phyloP scores from a whole-genome alignment of 176 grass and related monocot species.

The Eragrostis nindensis region DNA sequence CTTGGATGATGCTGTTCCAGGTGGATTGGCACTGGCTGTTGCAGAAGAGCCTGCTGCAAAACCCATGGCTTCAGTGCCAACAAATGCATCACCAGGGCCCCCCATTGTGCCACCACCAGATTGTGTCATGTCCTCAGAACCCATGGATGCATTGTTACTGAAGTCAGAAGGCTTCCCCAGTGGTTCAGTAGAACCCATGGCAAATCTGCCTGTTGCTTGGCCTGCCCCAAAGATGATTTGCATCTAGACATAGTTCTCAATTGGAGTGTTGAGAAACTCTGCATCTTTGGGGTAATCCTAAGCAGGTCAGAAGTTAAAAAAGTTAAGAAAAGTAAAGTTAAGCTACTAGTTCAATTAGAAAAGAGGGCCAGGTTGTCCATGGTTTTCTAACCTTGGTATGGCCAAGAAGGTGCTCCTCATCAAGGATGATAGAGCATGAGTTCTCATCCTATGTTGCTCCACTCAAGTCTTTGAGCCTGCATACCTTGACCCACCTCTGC shows the following conservation, averaged over 20 bases:
- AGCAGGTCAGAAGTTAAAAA: no score
- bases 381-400: not conserved
- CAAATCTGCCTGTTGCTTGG: not conserved
- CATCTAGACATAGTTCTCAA: not conserved
- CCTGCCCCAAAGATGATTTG: not conserved
- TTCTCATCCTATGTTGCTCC: not conserved
- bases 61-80: accelerated
- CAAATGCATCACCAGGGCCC: not conserved
- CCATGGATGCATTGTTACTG: not conserved
- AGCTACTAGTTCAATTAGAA: not conserved
- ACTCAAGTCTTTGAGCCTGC: not conserved
- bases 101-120: not conserved
- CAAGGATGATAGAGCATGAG: not conserved
- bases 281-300: not conserved
- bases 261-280: not conserved
- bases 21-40: no score
- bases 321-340: no score
- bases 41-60: not conserved
- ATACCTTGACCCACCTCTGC: not conserved
- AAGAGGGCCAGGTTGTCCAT: no score
- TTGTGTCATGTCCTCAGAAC: not conserved
- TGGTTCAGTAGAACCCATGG: not conserved
- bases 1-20: no score
- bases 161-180: not conserved
- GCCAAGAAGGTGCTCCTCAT: not conserved